Base-by-base conservation (phyloP, 2,329 filamentous ascomycete genomes). In the Spiromastix sp. region DNA sequence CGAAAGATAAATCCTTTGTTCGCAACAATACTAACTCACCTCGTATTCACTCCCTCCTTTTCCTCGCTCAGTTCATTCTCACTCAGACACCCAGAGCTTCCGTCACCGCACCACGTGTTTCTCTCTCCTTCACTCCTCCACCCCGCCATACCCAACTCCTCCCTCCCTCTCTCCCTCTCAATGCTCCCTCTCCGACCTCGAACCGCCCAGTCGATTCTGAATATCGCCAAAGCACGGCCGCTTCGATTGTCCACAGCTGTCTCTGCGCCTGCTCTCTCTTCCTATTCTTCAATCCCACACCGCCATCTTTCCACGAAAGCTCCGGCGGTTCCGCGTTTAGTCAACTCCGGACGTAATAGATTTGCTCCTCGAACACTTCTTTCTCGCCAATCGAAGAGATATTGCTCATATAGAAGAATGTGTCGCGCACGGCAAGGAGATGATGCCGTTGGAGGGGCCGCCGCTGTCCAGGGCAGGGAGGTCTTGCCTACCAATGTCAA, bases 401-500 rank as follows among this genome's bases (percentile, higher is more conserved):
- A 79, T 58, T 91, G 84, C 61, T 89, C 84, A 36, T 81, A 81
- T 61, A 74, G 79, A 63, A 72, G 80, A 65, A 71, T 66, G 60
- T 89, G 87, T 78, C 84, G 81, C 62, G 74, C 72, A 57, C 65
- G 73, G 43, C 37, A 36, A 32, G 44, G 39, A 16, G 44, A 40
- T 13, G 36, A 36, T 48, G 74, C 72, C 44, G 61, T 60, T 43
- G 65, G 62, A 42, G 67, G 70, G 37, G 68, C 66, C 43, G 66
- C 71, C 55, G 68, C 81, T 48, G 62, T 71, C 34, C 71, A 73
- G 48, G 77, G 74, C 45, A 79, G 89, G 50, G 82, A 93, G 67
- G 80, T 96, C 46, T 72, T 96, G 49, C 91, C 89, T 34, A 78
- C 79, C 62, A 93, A 95, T 55, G 85, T 95, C 52, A 81, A 89